These are phyloP conservation scores for Persicaria maculosa DNA, from an alignment of 148 eudicot species.

Conservation along the genomic window DNA sequence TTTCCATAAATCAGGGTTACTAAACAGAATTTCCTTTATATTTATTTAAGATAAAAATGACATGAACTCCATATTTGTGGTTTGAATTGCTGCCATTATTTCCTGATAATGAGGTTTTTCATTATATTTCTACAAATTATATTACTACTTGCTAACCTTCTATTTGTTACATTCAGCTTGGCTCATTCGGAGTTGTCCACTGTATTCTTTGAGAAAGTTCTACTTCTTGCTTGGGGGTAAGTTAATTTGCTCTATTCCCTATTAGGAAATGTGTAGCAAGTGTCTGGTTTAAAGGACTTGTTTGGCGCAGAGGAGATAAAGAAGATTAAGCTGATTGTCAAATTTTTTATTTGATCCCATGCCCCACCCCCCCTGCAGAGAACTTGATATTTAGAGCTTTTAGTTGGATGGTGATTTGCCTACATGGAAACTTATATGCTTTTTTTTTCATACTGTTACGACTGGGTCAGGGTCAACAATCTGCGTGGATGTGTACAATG, in stretches of 20 bases:
- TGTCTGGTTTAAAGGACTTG: background rate
- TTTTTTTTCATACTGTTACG: too few relatives aligned
- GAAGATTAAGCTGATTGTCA: background rate
- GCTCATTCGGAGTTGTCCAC: slow-evolving; percentile 13
- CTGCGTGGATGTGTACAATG: too few relatives aligned
- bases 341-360: background rate
- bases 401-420: background rate
- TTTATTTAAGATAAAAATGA: background rate
- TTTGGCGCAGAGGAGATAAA: too few relatives aligned
- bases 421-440: background rate
- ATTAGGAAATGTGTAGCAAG: background rate
- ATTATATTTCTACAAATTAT: background rate
- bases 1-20: too few relatives aligned
- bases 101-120: background rate
- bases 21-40: background rate
- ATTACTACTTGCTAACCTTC: background rate
- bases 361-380: background rate
- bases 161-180: slow-evolving; percentile 3
- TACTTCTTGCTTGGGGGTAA: slow-evolving; percentile 15
- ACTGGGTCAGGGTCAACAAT: too few relatives aligned
- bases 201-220: slow-evolving; percentile 14
- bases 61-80: background rate
- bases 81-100: background rate
- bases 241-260: background rate
- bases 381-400: background rate